Evolutionary conservation across 2,329 filamentous ascomycete genomes (phyloP).

Genomic region (Zasmidium angulare): DNA sequence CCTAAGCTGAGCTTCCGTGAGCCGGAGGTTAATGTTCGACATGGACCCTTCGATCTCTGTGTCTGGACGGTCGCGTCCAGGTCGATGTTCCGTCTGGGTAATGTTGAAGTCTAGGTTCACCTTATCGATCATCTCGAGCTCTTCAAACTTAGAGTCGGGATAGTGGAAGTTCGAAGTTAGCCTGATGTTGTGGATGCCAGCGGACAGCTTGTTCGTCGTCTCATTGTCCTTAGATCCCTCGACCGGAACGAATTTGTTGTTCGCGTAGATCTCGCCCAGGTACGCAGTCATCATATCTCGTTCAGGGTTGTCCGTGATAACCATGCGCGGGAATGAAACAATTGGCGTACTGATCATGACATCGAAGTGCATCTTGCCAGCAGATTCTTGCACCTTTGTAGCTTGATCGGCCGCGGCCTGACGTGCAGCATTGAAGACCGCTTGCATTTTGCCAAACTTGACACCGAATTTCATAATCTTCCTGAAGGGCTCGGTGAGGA

Average conservation of each 20-base stretch:
- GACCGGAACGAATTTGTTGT: slow-evolving; percentile 85
- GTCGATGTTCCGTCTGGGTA: slow-evolving; percentile 83
- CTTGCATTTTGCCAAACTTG: slow-evolving; percentile 99
- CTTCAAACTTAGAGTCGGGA: slow-evolving; percentile 67
- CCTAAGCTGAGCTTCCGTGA: slow-evolving; percentile 88
- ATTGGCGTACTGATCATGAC: slow-evolving; percentile 93
- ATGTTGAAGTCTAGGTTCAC: slow-evolving; percentile 92
- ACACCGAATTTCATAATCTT: slow-evolving; percentile 98
- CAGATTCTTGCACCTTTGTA: slow-evolving; percentile 86
- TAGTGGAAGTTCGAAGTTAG: slow-evolving; percentile 90
- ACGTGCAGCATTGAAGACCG: slow-evolving; percentile 93
- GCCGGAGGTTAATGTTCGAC: slow-evolving; percentile 85
- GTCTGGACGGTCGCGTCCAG: slow-evolving; percentile 77
- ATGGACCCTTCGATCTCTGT: slow-evolving; percentile 88
- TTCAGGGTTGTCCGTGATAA: slow-evolving; percentile 66
- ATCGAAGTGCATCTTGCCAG: slow-evolving; percentile 89
- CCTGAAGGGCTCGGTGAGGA: slow-evolving; percentile 92
- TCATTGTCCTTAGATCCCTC: slow-evolving; percentile 72
- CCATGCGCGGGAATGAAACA: slow-evolving; percentile 82
- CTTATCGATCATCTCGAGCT: slow-evolving; percentile 94
- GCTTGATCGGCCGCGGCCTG: slow-evolving; percentile 93
- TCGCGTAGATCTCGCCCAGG: slow-evolving; percentile 93
- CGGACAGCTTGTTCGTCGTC: slow-evolving; percentile 83
- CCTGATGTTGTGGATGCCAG: slow-evolving; percentile 88
- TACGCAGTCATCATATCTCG: slow-evolving; percentile 89